Evolutionary conservation across 768 basidiomycete genomes (phyloP).

Genomic region (Dacryopinax primogenitus): DNA sequence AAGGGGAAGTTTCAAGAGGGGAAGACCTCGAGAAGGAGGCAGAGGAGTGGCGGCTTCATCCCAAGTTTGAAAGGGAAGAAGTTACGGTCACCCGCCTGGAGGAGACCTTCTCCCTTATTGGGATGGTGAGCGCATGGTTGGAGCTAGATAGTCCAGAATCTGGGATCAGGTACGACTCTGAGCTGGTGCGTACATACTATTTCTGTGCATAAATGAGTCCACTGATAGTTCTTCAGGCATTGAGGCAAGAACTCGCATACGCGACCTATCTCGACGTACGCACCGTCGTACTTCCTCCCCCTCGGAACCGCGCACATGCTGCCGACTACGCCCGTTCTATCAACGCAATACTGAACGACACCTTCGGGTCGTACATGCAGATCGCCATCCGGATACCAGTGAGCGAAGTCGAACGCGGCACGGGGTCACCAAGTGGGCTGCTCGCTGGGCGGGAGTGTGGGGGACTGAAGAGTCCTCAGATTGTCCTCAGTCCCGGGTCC

Average conservation of each 20-base stretch:
- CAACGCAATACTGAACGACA: conserved; percentile 46
- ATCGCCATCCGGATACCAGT: conserved; percentile 75
- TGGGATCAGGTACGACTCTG: conserved; percentile 90
- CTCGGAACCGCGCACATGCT: conserved; percentile 66
- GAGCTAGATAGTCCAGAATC: conserved; percentile 87
- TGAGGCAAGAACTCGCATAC: conserved; percentile 84
- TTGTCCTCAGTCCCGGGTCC: background rate
- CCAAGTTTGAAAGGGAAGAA: conserved; percentile 15
- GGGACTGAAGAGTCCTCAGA: conserved; percentile 11
- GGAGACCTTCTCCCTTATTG: conserved; percentile 39
- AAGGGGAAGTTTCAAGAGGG: background rate
- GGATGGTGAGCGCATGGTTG: conserved; percentile 84
- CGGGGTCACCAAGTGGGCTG: conserved; percentile 17
- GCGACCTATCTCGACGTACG: conserved; percentile 84
- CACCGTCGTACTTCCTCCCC: conserved; percentile 77
- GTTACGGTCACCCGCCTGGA: background rate
- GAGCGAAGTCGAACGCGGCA: conserved; percentile 35
- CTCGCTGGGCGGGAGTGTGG: conserved; percentile 14
- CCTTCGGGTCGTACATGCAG: conserved; percentile 44
- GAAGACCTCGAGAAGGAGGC: conserved; percentile 14
- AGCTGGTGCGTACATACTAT: conserved; percentile 49
- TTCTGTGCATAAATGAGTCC: conserved; percentile 15
- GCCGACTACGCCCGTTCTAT: conserved; percentile 90
- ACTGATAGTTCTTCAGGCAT: conserved; percentile 41
- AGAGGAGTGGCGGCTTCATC: conserved; percentile 6